Evolutionary conservation across 768 basidiomycete genomes (phyloP).

Genomic region (Calvatia gigantea): DNA sequence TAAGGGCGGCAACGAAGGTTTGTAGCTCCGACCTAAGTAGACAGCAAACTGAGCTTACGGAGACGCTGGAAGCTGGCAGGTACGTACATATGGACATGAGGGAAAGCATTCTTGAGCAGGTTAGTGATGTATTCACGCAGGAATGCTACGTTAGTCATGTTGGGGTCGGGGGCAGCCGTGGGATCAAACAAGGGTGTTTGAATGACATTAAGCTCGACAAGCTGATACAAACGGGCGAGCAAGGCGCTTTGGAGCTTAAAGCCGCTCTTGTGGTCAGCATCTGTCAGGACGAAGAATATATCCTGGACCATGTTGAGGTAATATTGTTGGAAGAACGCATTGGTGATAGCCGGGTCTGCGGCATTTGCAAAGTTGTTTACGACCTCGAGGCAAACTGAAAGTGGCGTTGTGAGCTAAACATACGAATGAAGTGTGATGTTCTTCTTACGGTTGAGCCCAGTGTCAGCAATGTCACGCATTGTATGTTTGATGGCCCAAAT

Average conservation of each 20-base stretch:
- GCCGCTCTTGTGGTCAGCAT: slow-evolving; percentile 98
- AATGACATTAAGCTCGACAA: slow-evolving; percentile 76
- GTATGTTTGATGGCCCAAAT: slow-evolving; percentile 99
- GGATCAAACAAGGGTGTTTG: slow-evolving; percentile 85
- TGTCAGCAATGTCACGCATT: slow-evolving; percentile 97
- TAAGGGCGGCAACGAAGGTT: slow-evolving; percentile 62
- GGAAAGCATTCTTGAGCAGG: slow-evolving; percentile 85
- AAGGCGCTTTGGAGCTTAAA: slow-evolving; percentile 94
- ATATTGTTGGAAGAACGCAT: slow-evolving; percentile 95
- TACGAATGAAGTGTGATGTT: neutral
- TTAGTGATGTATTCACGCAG: slow-evolving; percentile 84
- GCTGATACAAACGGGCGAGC: slow-evolving; percentile 90
- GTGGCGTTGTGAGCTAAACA: slow-evolving; percentile 6
- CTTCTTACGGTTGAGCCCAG: slow-evolving; percentile 68
- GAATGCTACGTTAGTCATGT: slow-evolving; percentile 75
- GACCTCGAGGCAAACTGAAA: slow-evolving; percentile 83
- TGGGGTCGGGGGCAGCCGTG: slow-evolving; percentile 61
- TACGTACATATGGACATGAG: slow-evolving; percentile 81
- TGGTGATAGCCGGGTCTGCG: slow-evolving; percentile 74
- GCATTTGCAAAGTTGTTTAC: slow-evolving; percentile 88
- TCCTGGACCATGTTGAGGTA: slow-evolving; percentile 92
- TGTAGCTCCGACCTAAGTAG: slow-evolving; percentile 61
- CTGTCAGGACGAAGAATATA: slow-evolving; percentile 95
- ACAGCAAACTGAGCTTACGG: slow-evolving; percentile 9
- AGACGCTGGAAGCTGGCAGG: slow-evolving; percentile 11